A percentile compares a stretch with the other conserved stretches of the same genome.
These are phyloP conservation scores for Ophiostoma australiae DNA, from an alignment of 2,329 filamentous ascomycete genomes.

Conservation along the genomic window DNA sequence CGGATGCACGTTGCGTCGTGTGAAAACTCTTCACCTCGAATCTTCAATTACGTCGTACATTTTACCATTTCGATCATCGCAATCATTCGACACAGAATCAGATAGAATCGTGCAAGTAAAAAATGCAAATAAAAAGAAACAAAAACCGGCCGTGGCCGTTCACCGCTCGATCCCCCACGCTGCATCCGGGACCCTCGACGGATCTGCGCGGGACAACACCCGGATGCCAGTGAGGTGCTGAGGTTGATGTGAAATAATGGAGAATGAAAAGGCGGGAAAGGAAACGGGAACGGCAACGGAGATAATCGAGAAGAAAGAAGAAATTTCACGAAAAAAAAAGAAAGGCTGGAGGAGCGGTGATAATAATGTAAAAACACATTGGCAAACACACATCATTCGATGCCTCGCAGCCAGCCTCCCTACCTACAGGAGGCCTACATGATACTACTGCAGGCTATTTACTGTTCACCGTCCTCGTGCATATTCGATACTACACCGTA, in stretches of 20 bases:
- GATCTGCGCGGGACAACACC: constrained; percentile 1
- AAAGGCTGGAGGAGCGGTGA: constrained; percentile 12
- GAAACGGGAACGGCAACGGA: background rate
- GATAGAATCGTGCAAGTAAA: background rate
- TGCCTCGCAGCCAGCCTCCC: constrained; percentile 6
- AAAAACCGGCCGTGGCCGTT: constrained; percentile 4
- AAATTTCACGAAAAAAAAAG: background rate
- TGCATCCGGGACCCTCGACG: background rate
- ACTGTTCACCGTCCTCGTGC: constrained; percentile 4
- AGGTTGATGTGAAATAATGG: background rate
- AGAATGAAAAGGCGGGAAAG: background rate
- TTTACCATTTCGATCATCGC: background rate
- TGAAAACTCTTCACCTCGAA: background rate
- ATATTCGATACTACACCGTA: constrained; percentile 6
- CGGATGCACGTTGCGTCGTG: background rate
- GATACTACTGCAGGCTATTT: background rate
- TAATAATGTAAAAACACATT: constrained; percentile 2
- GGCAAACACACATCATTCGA: constrained; percentile 5
- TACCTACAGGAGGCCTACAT: background rate
- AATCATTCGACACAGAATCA: background rate
- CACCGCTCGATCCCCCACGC: constrained; percentile 2
- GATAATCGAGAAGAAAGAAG: background rate
- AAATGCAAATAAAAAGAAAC: background rate
- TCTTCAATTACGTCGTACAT: background rate
- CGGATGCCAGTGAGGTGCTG: background rate